These are phyloP conservation scores for Moringa oleifera DNA, from an alignment of 345 rosid species.

Conservation along the genomic window DNA sequence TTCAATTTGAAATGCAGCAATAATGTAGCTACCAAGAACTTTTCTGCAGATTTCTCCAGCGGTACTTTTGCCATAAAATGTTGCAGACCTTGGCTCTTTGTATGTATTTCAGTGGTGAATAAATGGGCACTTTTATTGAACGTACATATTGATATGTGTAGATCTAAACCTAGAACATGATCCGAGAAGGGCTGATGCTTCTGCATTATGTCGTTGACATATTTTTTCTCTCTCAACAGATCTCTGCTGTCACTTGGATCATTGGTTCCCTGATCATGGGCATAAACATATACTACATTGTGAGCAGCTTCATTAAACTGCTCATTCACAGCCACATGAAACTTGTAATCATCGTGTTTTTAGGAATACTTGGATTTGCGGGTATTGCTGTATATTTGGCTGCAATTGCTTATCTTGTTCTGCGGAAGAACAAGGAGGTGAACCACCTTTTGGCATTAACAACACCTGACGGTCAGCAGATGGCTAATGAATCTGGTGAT, in stretches of 20 bases:
- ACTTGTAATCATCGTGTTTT: conserved; percentile 34
- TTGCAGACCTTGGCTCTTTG: too few species aligned
- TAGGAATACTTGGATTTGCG: conserved; percentile 58
- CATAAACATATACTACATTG: conserved; percentile 67
- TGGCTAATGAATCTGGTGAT: conserved; percentile 15
- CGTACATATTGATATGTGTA: too few species aligned
- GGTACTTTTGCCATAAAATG: too few species aligned
- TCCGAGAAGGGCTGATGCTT: not conserved
- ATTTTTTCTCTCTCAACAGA: conserved; percentile 24
- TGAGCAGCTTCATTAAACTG: conserved; percentile 48
- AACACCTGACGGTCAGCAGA: conserved; percentile 22
- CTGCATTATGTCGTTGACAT: not conserved
- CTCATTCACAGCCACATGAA: conserved; percentile 44
- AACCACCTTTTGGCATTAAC: conserved; percentile 45
- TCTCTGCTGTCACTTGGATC: conserved; percentile 69
- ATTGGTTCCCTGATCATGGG: conserved; percentile 73
- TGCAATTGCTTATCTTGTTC: conserved; percentile 62
- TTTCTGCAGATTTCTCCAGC: too few species aligned
- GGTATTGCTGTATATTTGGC: conserved; percentile 59
- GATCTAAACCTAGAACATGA: not conserved
- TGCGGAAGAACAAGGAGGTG: conserved; percentile 48
- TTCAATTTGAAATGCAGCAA: not conserved
- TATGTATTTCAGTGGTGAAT: not conserved
- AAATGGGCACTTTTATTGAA: not conserved
- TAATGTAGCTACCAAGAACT: too few species aligned